Evolutionary conservation across 78 protist species (phyloP).

Genomic region (Pigoraptor vietnamica): DNA sequence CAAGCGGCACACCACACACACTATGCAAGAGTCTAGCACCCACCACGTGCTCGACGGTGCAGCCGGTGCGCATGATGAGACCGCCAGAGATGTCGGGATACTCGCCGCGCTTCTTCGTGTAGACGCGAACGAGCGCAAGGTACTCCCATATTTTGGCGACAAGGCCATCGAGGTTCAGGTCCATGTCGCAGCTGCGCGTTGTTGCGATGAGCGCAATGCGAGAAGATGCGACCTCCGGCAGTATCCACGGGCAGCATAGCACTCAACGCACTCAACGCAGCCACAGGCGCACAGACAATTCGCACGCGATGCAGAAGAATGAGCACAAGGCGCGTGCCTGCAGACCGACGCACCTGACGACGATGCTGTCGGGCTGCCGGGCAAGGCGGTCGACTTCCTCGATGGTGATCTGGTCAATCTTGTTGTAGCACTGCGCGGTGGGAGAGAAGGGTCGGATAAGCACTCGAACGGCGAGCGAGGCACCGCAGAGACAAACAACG

Average conservation of each 20-base stretch:
- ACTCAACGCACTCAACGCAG: too few relatives aligned
- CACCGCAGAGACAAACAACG: too few relatives aligned
- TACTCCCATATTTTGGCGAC: constrained; percentile 90
- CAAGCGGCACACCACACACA: too few relatives aligned
- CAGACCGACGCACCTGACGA: background rate
- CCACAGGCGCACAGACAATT: too few relatives aligned
- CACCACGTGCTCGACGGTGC: constrained; percentile 74
- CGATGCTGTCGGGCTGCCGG: constrained; percentile 5
- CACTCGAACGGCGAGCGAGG: too few relatives aligned
- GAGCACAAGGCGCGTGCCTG: too few relatives aligned
- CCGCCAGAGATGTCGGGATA: constrained; percentile 1
- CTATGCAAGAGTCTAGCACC: too few relatives aligned
- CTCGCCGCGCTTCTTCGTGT: constrained; percentile 87
- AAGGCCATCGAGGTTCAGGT: constrained; percentile 92
- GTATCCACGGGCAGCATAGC: too few relatives aligned
- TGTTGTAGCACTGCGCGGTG: constrained; percentile 88
- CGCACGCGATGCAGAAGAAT: too few relatives aligned
- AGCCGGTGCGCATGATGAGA: constrained; percentile 8
- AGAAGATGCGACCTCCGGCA: too few relatives aligned
- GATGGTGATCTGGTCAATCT: constrained; percentile 91
- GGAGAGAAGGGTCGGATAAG: too few relatives aligned
- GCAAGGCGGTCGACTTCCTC: constrained; percentile 75
- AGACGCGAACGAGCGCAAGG: constrained; percentile 82
- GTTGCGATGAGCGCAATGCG: too few relatives aligned
- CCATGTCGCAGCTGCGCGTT: constrained; percentile 42